Percentiles rank a stretch among this genome's conserved stretches.
Evolutionary conservation across 345 rosid genomes (phyloP).

Genomic region (Gossypium bickii): DNA sequence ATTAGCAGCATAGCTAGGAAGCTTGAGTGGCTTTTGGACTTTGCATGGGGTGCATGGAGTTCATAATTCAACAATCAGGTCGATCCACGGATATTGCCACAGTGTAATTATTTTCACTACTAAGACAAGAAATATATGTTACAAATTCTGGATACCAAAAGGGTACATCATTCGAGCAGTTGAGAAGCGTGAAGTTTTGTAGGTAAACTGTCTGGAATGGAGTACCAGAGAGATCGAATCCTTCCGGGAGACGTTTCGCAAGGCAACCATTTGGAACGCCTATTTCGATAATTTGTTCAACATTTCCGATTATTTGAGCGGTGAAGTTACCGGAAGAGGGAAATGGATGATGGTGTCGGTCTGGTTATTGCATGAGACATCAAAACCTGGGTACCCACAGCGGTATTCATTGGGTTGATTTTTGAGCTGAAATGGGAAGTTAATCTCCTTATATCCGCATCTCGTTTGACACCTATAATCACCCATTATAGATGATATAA

Average conservation of each 20-base stretch:
- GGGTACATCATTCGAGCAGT: constrained; percentile 16
- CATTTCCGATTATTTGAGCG: not conserved
- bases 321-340: constrained; percentile 7
- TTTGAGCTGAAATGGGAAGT: constrained; percentile 13
- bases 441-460: not conserved
- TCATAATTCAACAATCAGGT: no score
- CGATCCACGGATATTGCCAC: not conserved
- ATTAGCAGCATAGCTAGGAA: no score
- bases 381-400: constrained; percentile 17
- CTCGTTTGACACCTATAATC: not conserved
- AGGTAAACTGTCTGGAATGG: constrained; percentile 1
- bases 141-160: not conserved
- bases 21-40: no score
- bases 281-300: not conserved
- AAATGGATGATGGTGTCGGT: constrained; percentile 1
- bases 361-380: constrained; percentile 11
- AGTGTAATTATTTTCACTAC: constrained; percentile 3
- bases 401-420: not conserved
- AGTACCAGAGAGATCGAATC: constrained; percentile 7
- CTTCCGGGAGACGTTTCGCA: constrained; percentile 18
- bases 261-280: constrained; percentile 13
- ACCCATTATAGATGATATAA: not conserved
- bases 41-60: no score
- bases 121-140: not conserved
- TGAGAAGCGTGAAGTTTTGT: constrained; percentile 24